Conservation (phyloP, 176 grass and related monocot species). For the Tuctoria greenei region DNA sequence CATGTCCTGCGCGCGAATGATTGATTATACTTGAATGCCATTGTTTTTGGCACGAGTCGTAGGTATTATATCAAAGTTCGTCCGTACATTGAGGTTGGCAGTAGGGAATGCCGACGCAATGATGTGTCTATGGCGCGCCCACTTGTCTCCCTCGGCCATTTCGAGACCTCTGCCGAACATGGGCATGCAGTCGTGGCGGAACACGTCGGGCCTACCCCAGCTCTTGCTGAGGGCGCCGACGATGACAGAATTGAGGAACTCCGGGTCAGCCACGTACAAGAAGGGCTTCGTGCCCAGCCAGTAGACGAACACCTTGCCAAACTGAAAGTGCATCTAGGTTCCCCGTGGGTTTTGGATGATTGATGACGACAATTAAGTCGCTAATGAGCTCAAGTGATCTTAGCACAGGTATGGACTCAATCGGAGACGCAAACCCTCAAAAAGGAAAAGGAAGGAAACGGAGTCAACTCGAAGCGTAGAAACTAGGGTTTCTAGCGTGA, state of each 20-base stretch:
- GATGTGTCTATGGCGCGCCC: slow-evolving; percentile 66
- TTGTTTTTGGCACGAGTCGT: too few relatives aligned
- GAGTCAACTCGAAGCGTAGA: too few relatives aligned
- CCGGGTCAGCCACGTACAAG: slow-evolving; percentile 81
- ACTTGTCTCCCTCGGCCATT: slow-evolving; percentile 74
- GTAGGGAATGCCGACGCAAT: slow-evolving; percentile 79
- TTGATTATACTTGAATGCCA: too few relatives aligned
- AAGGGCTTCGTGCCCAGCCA: slow-evolving; percentile 91
- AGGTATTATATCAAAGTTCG: too few relatives aligned
- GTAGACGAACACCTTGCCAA: slow-evolving; percentile 81
- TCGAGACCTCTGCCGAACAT: slow-evolving; percentile 71
- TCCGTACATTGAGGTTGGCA: slow-evolving; percentile 64
- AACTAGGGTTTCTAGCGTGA: too few relatives aligned
- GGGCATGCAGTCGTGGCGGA: slow-evolving; percentile 77
- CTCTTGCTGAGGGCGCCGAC: slow-evolving; percentile 49
- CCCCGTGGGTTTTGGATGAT: too few relatives aligned
- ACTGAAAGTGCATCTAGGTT: too few relatives aligned
- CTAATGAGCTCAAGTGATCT: too few relatives aligned
- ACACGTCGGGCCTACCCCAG: slow-evolving; percentile 91
- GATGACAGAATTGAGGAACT: slow-evolving; percentile 61
- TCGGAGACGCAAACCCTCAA: too few relatives aligned
- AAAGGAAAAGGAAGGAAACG: too few relatives aligned
- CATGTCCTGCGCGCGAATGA: slow-evolving; percentile 53
- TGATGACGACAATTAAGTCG: too few relatives aligned
- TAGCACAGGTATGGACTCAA: too few relatives aligned